Evolutionary conservation across 169 alveolate species (phyloP), one percentile per base, ranked within the genome.

Genomic region (Toxoplasma gondii): DNA sequence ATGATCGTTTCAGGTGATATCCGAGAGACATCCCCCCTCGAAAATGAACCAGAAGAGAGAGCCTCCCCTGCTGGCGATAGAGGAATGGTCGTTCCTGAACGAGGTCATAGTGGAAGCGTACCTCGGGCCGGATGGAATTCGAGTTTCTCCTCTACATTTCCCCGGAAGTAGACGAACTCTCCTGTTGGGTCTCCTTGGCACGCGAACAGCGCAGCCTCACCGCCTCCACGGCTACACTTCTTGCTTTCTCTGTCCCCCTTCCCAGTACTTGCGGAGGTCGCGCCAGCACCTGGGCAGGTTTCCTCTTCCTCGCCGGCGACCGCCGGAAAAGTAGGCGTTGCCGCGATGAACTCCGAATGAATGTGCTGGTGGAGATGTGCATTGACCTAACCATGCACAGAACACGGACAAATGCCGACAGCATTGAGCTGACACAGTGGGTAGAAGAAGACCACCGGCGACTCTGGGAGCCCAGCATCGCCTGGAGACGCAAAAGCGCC

Each of bases 281-380:
- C 44, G 39, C 86, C 45, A 1, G 44, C 44, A 27, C 39, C 19
- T n/a, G 44, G 44, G 34, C n/a, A 27, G 74, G 34, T 7, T 31
- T 64, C 34, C n/a, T 27, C 74, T 64, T 64, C 74, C 29, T 64
- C 74, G 34, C 4, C 7, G n/a, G 74, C n/a, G 43, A 1, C 44
- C 45, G 22, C 44, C 74, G 24, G 74, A 27, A 22, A 27, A 7
- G 49, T 1, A 78, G 86, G 86, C 39, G 43, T 78, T 34, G 69
- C 93, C 12, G 83, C 84, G 27, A 88, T 7, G 54, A 58, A 34
- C 64, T 88, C 93, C 45, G 93, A n/a, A 22, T 53, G 78, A 38
- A 88, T 88, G 54, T 88, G 93, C 84, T 88, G 93, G 84, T 88
- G 93, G 31, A 88, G 93, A n/a, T 58, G 84, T 27, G 93, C 93